A percentile compares a stretch with the other conserved stretches of the same genome.
phyloP scores from a whole-genome alignment of 192 early-diverging fungal genomes.

The Backusella tuberculispora region DNA sequence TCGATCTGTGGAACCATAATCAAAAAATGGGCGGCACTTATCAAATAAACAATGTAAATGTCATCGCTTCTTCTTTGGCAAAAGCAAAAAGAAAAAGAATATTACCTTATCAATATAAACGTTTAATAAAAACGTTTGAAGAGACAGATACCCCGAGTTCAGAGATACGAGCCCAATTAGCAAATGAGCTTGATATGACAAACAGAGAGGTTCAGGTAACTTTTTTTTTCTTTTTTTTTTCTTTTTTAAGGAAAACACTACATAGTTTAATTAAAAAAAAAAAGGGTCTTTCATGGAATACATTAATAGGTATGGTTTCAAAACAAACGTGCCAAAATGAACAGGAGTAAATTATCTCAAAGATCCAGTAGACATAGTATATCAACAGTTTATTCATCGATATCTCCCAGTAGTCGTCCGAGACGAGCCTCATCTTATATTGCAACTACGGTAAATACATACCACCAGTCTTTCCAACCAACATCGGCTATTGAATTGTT shows the following conservation, averaged over 20 bases:
- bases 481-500: conserved; percentile 5
- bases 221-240: not conserved
- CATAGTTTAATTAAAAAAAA: no score
- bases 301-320: conserved; percentile 76
- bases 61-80: not conserved
- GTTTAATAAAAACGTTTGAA: conserved; percentile 69
- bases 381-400: not conserved
- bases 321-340: conserved; percentile 81
- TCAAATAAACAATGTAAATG: not conserved
- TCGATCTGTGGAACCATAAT: not conserved
- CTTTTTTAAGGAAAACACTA: not conserved
- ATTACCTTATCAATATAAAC: conserved; percentile 69
- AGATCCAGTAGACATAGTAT: not conserved
- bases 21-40: not conserved
- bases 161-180: conserved; percentile 72
- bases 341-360: conserved; percentile 42
- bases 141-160: conserved; percentile 78
- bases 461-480: not conserved
- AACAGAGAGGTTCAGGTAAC: conserved; percentile 77
- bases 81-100: conserved; percentile 81
- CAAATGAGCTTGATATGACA: conserved; percentile 74
- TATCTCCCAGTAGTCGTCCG: not conserved
- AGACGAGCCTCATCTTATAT: not conserved
- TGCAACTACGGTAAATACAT: not conserved
- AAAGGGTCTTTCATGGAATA: not conserved